These are phyloP conservation scores for Penicillium mononematosum DNA, from an alignment of 495 filamentous ascomycete genomes.

Conservation along the genomic window DNA sequence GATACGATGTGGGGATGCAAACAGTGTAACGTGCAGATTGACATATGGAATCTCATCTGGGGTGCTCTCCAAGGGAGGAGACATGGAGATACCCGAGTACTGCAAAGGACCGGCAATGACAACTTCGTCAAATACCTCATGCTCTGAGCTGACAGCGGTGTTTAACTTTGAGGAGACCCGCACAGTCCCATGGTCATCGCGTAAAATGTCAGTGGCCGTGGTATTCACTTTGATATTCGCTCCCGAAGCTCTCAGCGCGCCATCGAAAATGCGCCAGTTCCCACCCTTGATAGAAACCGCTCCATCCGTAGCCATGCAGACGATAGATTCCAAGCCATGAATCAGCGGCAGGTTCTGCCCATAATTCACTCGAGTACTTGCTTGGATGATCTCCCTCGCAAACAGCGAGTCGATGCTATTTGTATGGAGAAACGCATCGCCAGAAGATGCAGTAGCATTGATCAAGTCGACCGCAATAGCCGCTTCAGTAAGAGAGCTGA, in stretches of 20 bases:
- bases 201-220: slow-evolving; percentile 59
- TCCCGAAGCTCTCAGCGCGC: slow-evolving; percentile 66
- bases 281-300: slow-evolving; percentile 78
- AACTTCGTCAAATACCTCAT: slow-evolving; percentile 68
- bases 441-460: slow-evolving; percentile 64
- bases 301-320: slow-evolving; percentile 87
- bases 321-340: slow-evolving; percentile 90
- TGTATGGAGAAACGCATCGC: slow-evolving; percentile 63
- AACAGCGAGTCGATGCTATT: slow-evolving; percentile 69
- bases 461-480: slow-evolving; percentile 65
- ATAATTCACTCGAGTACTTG: slow-evolving; percentile 93
- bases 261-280: slow-evolving; percentile 92
- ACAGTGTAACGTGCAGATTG: slow-evolving; percentile 80
- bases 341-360: slow-evolving; percentile 81
- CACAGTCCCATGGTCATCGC: slow-evolving; percentile 50
- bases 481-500: slow-evolving; percentile 65
- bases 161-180: slow-evolving; percentile 45
- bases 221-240: slow-evolving; percentile 68
- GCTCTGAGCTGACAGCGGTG: slow-evolving; percentile 19
- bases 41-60: slow-evolving; percentile 81
- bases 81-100: slow-evolving; percentile 63
- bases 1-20: slow-evolving; percentile 70
- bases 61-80: slow-evolving; percentile 48
- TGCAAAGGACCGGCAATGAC: slow-evolving; percentile 78
- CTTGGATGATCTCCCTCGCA: slow-evolving; percentile 82